Conservation (phyloP, 352 stramenopile species). For the Globisporangium sylvaticum region DNA sequence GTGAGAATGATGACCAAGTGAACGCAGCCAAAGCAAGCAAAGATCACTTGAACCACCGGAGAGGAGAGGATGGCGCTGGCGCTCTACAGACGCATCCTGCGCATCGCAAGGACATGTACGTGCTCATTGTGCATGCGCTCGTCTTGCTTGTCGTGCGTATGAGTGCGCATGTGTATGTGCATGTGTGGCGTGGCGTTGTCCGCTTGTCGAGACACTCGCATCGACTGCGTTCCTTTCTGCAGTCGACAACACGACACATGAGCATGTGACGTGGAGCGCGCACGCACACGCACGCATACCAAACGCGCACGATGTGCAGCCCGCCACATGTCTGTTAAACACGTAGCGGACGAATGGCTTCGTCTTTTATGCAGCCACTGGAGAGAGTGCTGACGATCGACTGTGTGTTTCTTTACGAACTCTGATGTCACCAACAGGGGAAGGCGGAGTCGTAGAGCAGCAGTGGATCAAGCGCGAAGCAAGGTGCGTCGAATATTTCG, state of each 20-base stretch:
- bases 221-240: background rate
- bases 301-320: background rate
- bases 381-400: background rate
- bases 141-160: background rate
- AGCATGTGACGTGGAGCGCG: no score
- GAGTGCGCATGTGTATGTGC: background rate
- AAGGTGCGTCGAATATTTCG: slow-evolving; percentile 26
- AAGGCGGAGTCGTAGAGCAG: slow-evolving; percentile 53
- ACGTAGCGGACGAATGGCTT: background rate
- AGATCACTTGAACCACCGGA: slow-evolving; percentile 2
- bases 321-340: background rate
- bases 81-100: slow-evolving; percentile 73
- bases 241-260: background rate
- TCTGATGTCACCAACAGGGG: slow-evolving; percentile 33
- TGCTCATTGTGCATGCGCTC: background rate
- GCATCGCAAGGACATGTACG: slow-evolving; percentile 68
- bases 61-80: slow-evolving; percentile 35
- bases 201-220: background rate
- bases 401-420: slow-evolving; percentile 6
- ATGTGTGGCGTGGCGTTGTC: background rate
- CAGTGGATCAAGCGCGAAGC: slow-evolving; percentile 66
- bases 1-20: background rate
- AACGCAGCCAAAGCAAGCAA: background rate
- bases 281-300: background rate
- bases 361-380: background rate